These are phyloP conservation scores for Kokia cookei DNA, from an alignment of 441 rosid genomes.

Conservation along the genomic window DNA sequence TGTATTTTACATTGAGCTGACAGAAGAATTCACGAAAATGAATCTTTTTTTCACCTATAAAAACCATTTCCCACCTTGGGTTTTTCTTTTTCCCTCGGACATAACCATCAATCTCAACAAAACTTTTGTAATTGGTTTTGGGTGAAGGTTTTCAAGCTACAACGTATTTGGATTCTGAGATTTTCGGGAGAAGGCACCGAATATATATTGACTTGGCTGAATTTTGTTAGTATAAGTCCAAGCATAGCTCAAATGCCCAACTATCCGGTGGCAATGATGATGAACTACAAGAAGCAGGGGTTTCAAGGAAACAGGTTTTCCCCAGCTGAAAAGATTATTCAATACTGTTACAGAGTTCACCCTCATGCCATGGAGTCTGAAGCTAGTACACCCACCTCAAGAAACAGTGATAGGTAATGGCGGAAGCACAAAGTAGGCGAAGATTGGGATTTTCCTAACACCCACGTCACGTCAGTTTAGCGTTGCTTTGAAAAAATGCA, in stretches of 20 bases:
- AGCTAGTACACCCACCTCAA: conserved; percentile 23
- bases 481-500: too few relatives aligned
- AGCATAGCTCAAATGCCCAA: not conserved
- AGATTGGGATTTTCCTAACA: conserved; percentile 66
- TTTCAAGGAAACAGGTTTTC: conserved; percentile 68
- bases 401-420: conserved; percentile 21
- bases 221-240: not conserved
- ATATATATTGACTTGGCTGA: not conserved
- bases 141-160: not conserved
- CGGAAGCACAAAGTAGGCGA: conserved; percentile 21
- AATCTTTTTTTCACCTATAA: not conserved
- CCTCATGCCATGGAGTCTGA: conserved; percentile 25
- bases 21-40: not conserved
- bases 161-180: too few relatives aligned
- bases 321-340: conserved; percentile 88
- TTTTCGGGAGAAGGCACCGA: too few relatives aligned
- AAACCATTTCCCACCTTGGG: not conserved
- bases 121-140: not conserved
- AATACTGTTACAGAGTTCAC: conserved; percentile 43
- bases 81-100: not conserved
- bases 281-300: not conserved
- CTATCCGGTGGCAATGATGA: not conserved
- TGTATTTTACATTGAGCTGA: not conserved
- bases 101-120: not conserved
- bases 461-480: conserved; percentile 10